A percentile compares a stretch with the other conserved stretches of the same genome.
Conservation (phyloP, 805 yeast genomes). For the Grigorovia transvaalensis region DNA sequence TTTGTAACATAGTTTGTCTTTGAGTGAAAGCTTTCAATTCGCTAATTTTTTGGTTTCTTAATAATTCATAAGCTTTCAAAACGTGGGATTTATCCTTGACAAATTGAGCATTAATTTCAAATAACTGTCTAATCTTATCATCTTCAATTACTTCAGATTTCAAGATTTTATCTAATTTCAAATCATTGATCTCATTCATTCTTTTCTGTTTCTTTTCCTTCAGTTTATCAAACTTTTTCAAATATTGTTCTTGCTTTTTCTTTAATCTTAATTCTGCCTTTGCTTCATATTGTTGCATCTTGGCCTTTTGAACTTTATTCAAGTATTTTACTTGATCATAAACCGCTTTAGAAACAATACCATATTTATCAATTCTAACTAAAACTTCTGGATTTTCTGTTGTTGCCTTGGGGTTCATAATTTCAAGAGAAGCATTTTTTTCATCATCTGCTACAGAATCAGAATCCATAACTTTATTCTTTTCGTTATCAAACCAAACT, state of each 20-base stretch:
- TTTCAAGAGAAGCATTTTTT: neutral
- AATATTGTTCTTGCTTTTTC: conserved; percentile 13
- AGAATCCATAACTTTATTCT: neutral
- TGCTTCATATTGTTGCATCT: conserved; percentile 10
- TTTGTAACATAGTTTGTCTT: conserved; percentile 17
- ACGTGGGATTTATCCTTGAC: conserved; percentile 16
- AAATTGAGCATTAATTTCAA: conserved; percentile 16
- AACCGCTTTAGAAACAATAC: conserved; percentile 22
- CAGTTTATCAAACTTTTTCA: conserved; percentile 11
- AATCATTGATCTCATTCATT: conserved; percentile 14
- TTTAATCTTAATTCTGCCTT: conserved; percentile 12
- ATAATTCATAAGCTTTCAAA: conserved; percentile 19
- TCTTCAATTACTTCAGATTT: conserved; percentile 19
- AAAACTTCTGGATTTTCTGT: conserved; percentile 24
- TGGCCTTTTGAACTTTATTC: conserved; percentile 12
- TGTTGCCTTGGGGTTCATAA: conserved; percentile 11
- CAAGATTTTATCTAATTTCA: conserved; percentile 15
- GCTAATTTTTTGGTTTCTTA: conserved; percentile 17
- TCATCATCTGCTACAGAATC: neutral
- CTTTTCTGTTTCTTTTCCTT: conserved; percentile 15
- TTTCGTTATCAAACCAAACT: conserved; percentile 5
- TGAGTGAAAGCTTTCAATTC: conserved; percentile 16
- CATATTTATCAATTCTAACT: conserved; percentile 17
- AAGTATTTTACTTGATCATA: conserved; percentile 21
- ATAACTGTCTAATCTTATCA: conserved; percentile 13